Evolutionary conservation across 169 alveolate genomes (phyloP).

Genomic region (Plasmodium sp.): DNA sequence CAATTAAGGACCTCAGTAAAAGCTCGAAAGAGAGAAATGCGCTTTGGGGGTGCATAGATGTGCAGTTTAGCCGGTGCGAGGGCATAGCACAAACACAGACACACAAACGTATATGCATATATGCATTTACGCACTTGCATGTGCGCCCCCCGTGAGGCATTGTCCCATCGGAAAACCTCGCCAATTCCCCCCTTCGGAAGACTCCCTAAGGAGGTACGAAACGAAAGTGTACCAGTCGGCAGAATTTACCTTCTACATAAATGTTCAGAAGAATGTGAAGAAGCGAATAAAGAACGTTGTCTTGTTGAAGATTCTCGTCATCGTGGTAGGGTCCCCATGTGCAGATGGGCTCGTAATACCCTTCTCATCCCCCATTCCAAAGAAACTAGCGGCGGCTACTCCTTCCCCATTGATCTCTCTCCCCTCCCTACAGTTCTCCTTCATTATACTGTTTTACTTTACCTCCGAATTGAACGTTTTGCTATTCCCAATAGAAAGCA

Average conservation of each 20-base stretch:
- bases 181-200: slow-evolving; percentile 1
- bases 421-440: slow-evolving; percentile 28
- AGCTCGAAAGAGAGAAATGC: not conserved
- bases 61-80: not conserved
- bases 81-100: not conserved
- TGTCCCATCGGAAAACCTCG: not conserved
- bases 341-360: not conserved
- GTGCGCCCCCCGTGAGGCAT: not conserved
- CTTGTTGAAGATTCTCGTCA: slow-evolving; percentile 24
- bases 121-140: not conserved
- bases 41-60: not conserved
- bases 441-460: slow-evolving; percentile 42
- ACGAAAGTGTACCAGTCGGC: slow-evolving; percentile 14
- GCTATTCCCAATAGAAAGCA: slow-evolving; percentile 55
- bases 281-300: slow-evolving; percentile 20
- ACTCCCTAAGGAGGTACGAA: slow-evolving; percentile 41
- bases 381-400: not conserved
- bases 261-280: slow-evolving; percentile 21
- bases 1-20: slow-evolving; percentile 27
- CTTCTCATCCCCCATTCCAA: not conserved
- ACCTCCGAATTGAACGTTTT: slow-evolving; percentile 30
- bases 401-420: not conserved
- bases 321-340: slow-evolving; percentile 16
- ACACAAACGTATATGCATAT: not conserved
- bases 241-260: slow-evolving; percentile 48